Conservation (phyloP, 2,329 filamentous ascomycete species). For the Eutypa lata region DNA sequence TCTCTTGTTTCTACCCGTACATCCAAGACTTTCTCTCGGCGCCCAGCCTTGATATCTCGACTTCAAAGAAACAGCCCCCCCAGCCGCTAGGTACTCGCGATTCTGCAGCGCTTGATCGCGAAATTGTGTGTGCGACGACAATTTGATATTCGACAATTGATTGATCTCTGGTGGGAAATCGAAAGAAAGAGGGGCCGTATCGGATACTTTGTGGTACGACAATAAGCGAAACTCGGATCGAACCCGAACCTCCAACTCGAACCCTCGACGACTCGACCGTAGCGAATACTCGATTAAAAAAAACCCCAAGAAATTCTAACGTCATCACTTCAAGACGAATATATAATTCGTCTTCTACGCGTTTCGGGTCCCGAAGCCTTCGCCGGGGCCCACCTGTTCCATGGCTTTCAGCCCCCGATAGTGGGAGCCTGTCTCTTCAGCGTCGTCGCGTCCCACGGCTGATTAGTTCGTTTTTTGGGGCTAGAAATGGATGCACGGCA, state of each 20-base stretch:
- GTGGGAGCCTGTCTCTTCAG: conserved; percentile 18
- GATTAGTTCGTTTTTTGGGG: conserved; percentile 18
- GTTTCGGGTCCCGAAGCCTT: conserved; percentile 12
- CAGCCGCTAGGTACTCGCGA: conserved; percentile 8
- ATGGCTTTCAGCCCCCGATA: conserved; percentile 32
- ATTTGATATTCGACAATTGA: not conserved
- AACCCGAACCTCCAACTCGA: not conserved
- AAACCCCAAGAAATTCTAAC: not conserved
- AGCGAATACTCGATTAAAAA: not conserved
- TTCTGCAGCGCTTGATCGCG: conserved; percentile 2
- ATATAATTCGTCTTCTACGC: conserved; percentile 5
- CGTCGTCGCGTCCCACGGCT: conserved; percentile 22
- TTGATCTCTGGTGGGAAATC: no score
- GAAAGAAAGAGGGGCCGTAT: no score
- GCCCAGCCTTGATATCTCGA: conserved; percentile 34
- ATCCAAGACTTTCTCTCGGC: conserved; percentile 33
- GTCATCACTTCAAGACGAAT: not conserved
- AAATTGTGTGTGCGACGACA: not conserved
- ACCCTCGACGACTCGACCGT: not conserved
- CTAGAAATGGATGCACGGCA: conserved; percentile 19
- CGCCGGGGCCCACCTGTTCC: conserved; percentile 23
- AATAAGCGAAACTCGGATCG: not conserved
- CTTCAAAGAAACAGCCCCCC: conserved; percentile 12
- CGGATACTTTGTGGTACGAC: no score
- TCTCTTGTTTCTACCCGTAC: conserved; percentile 12